Conservation (phyloP, 345 rosid genomes). For the Aethionema arabicum region DNA sequence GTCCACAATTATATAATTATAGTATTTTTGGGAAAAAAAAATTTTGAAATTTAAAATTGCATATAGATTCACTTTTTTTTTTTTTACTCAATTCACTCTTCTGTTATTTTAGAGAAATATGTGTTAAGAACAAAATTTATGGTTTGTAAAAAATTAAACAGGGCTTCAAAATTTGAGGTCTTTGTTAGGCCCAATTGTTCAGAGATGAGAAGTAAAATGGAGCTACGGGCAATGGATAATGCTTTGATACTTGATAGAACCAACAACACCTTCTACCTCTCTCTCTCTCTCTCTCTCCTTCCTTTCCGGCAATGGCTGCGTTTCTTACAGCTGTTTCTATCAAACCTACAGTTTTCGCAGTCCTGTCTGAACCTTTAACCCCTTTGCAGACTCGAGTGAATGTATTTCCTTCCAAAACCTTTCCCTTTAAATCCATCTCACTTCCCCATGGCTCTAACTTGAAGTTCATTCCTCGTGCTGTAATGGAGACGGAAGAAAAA, state of each 20-base stretch:
- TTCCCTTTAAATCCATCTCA: constrained; percentile 23
- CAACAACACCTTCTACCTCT: constrained; percentile 1
- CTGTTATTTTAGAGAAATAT: too few species aligned
- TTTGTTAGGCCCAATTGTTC: background rate
- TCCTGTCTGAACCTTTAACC: constrained; percentile 22
- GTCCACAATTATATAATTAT: too few species aligned
- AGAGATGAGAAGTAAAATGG: background rate
- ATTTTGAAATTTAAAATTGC: too few species aligned
- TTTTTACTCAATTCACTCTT: too few species aligned
- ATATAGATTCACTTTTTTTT: too few species aligned
- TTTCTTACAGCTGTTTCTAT: constrained; percentile 29
- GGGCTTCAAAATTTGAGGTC: background rate
- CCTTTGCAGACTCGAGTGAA: constrained; percentile 1
- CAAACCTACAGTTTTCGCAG: constrained; percentile 28
- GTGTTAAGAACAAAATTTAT: too few species aligned
- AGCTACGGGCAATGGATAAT: constrained; percentile 26
- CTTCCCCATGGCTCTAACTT: constrained; percentile 29
- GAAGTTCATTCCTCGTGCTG: constrained; percentile 41
- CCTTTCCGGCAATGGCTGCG: constrained; percentile 32
- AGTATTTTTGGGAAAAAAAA: too few species aligned
- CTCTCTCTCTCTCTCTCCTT: background rate
- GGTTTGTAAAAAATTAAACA: too few species aligned
- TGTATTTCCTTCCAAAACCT: constrained; percentile 11
- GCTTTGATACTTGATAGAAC: constrained; percentile 5
- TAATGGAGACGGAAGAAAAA: constrained; percentile 50